Evolutionary conservation across 352 stramenopile species (phyloP), one percentile per base, ranked within the genome.

Genomic region (Pythium guiyangense): DNA sequence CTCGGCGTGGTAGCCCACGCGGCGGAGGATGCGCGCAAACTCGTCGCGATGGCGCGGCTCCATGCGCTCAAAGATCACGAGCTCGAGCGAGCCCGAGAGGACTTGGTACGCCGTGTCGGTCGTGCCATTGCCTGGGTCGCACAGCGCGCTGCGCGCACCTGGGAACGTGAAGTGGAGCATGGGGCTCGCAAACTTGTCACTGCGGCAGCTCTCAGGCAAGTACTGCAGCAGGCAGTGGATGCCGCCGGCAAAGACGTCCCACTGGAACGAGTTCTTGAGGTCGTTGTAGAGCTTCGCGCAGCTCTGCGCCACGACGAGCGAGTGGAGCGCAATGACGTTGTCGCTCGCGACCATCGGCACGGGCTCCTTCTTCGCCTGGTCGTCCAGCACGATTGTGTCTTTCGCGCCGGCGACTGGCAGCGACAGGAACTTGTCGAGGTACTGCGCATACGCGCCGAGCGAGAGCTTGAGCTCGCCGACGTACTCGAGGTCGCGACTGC

Each of bases 201-300:
- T 69, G 43, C 76, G 83, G 42, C 71, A 80, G 56, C 65, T 70
- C 54, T 88, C 73, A 3, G 84, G 80, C 8, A 91, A 58, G 52
- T 94, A 92, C 59, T 94, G 84, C 22, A 94, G 66, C 63, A 89
- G 72, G 42, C 84, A 94, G 52, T 94, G 79, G 22, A 87, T 88
- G 8, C 84, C 84, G 18, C 84, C 82, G 18, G 84, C 79, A 61
- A 94, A 92, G 6, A 94, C 66, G 57, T 92, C 76, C 84, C 84
- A 94, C 35, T 88, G 80, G 62, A 92, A 94, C 31, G 78, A 77
- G 67, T 89, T 88, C 51, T 86, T 88, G 26, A 94, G 68, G 46
- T 94, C 83, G 51, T 73, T 84, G 48, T 89, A 77, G 4, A 94
- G 63, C 79, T 87, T 77, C 0, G 77, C 64, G 52, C 83, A 90